Base-by-base conservation (phyloP, 495 filamentous ascomycete species). In the Neurospora africana region DNA sequence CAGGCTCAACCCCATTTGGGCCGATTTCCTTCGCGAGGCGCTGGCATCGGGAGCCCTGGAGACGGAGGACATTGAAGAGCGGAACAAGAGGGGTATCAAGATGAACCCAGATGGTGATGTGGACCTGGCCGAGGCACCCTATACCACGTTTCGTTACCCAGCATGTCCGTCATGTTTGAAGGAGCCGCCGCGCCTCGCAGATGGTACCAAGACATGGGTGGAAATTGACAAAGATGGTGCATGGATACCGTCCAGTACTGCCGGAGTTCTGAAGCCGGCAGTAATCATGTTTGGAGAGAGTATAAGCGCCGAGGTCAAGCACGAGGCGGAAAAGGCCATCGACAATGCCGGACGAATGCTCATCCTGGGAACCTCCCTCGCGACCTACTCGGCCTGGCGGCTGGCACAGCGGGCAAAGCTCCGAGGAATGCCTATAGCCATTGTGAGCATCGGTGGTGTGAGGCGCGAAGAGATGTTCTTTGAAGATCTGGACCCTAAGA, bases 271-370 rank as follows among this genome's bases (percentile, higher is more conserved):
- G 53, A 98, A 99, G 78, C 95, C 95, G 5, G 90, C 90, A 2
- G 95, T 99, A 1, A 89, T 91, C 69, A 97, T 99, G 93, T 99
- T 99, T 79, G 95, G 95, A 4, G 95, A 99, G 81, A 93, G 88
- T 70, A 95, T 98, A 38, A 82, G 86, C 4, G 77, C 79, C 3
- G 70, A 77, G 5, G 89, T 93, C 17, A 97, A 94, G 78, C 73
- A 77, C 2, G 89, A 88, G n/a, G 95, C 94, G 2, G 93, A 97
- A 76, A 83, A 88, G 21, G 91, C 89, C 9, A 88, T 99, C 44
- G 91, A 97, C 74, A 86, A 86, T 69, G 90, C 94, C 10, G 88
- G 87, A 19, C 84, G 87, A 38, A 79, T 99, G 30, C 84, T 99
- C 37, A 87, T 98, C 19, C 78, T 98, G 17, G 95, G 94, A 10